A percentile compares a stretch with the other conserved stretches of the same genome.
These are phyloP conservation scores for Boletus rubescentipes DNA, from an alignment of 768 basidiomycete species.

Conservation along the genomic window DNA sequence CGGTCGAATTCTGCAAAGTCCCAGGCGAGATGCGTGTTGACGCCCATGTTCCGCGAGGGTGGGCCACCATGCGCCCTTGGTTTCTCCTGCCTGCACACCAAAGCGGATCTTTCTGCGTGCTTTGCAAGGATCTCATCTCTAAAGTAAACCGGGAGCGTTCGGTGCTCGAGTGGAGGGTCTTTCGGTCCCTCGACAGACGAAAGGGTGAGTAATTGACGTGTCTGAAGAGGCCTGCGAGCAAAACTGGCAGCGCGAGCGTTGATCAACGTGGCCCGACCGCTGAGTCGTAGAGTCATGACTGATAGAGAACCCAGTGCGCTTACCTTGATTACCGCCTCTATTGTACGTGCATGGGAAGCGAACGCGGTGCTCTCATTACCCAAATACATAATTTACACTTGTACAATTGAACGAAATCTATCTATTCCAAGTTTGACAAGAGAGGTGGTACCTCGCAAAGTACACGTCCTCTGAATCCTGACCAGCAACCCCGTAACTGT, in stretches of 20 bases:
- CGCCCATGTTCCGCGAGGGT: constrained; percentile 46
- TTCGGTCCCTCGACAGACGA: constrained; percentile 59
- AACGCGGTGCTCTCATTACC: too few species aligned
- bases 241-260: neutral
- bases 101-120: constrained; percentile 52
- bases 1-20: constrained; percentile 67
- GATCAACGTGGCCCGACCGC: neutral
- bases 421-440: constrained; percentile 11
- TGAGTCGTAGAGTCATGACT: constrained; percentile 6
- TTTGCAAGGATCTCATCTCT: constrained; percentile 50
- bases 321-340: too few species aligned
- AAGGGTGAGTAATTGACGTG: constrained; percentile 36
- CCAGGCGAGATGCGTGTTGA: constrained; percentile 63
- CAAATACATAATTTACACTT: neutral
- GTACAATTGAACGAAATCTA: constrained; percentile 26
- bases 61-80: constrained; percentile 64
- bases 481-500: neutral
- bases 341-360: too few species aligned
- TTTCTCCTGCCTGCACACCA: constrained; percentile 62
- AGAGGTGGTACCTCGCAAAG: too few species aligned
- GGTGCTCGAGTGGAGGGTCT: constrained; percentile 51
- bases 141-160: constrained; percentile 67
- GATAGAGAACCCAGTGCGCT: too few species aligned
- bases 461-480: neutral
- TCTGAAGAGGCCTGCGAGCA: constrained; percentile 7